Conservation (phyloP, 805 yeast species). For the Myxozyma vanderwaltii region DNA sequence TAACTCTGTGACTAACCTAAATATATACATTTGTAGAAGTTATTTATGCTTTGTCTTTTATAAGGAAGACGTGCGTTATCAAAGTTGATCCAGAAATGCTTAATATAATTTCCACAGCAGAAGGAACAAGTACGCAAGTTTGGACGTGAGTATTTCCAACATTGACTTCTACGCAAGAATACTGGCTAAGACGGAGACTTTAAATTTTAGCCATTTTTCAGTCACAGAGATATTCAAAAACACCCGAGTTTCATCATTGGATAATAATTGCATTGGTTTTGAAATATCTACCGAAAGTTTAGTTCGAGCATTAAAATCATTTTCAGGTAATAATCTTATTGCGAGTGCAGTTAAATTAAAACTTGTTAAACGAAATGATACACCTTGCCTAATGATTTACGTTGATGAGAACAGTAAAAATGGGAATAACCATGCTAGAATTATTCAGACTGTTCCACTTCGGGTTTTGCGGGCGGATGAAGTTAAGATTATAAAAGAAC, state of each 20-base stretch:
- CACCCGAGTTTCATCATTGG: slow-evolving; percentile 31
- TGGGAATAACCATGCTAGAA: slow-evolving; percentile 29
- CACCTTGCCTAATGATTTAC: slow-evolving; percentile 58
- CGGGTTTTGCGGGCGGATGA: slow-evolving; percentile 58
- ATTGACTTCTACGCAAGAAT: neutral
- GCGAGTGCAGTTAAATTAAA: slow-evolving; percentile 30
- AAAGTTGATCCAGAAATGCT: slow-evolving; percentile 56
- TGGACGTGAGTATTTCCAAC: slow-evolving; percentile 48
- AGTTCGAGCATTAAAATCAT: slow-evolving; percentile 57
- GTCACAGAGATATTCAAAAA: slow-evolving; percentile 12
- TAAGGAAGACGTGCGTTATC: slow-evolving; percentile 59
- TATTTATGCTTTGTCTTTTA: slow-evolving; percentile 51
- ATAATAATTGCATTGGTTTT: slow-evolving; percentile 58
- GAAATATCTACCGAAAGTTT: slow-evolving; percentile 66
- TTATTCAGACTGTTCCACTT: slow-evolving; percentile 59
- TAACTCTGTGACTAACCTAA: neutral
- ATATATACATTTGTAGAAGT: slow-evolving; percentile 41
- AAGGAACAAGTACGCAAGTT: slow-evolving; percentile 59
- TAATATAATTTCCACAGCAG: slow-evolving; percentile 53
- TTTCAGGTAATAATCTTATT: slow-evolving; percentile 48
- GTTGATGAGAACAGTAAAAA: slow-evolving; percentile 65
- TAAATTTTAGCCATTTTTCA: slow-evolving; percentile 12
- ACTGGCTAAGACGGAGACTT: too few species aligned
- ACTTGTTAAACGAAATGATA: slow-evolving; percentile 41
- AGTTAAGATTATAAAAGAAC: slow-evolving; percentile 61